Evolutionary conservation across 768 basidiomycete species (phyloP), one percentile per base, ranked within the genome.

Genomic region (Lactifluus pinguis): DNA sequence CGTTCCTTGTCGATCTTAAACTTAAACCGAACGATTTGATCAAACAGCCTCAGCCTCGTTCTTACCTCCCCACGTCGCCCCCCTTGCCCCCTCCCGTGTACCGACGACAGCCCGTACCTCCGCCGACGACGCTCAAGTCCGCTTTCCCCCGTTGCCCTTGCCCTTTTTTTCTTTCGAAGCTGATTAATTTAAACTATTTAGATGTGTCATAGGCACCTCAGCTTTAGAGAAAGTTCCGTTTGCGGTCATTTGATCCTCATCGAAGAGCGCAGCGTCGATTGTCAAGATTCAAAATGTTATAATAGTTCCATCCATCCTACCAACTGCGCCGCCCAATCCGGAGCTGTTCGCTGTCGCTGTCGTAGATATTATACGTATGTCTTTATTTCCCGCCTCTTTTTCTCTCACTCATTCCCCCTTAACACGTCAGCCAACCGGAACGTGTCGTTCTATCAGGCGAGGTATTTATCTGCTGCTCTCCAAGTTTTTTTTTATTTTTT

Each of bases 141-240:
- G 29, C 45, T 32, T 44, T 55, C 14, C 21, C 54, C 42, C 48
- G 36, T 21, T 25, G 11, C 44, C 11, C 36, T 41, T 39, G 15
- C 47, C 48, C 7, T 60, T 25, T 25, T 52, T 49, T 60, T 25
- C 2, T 52, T 49, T 52, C 50, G 49, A 59, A 47, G 45, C 65
- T 48, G 7, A 61, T 41, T 36, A 15, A 49, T 34, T 34, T 39
- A 53, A 65, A 39, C 14, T 38, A 19, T 4, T 4, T 15, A 69
- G 66, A 88, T 89, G 86, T 89, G 86, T 75, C 80, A 83, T 71
- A 79, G 84, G 64, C 75, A 74, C 54, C 79, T 87, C 67, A 76
- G 72, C 65, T 80, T 86, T 71, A 72, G 69, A 59, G 77, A 74
- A 67, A 79, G 76, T 65, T 69, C 68, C 36, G 70, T 44, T n/a